These are phyloP conservation scores for Fusarium nurragi DNA, from an alignment of 2,329 filamentous ascomycete genomes.

Conservation along the genomic window DNA sequence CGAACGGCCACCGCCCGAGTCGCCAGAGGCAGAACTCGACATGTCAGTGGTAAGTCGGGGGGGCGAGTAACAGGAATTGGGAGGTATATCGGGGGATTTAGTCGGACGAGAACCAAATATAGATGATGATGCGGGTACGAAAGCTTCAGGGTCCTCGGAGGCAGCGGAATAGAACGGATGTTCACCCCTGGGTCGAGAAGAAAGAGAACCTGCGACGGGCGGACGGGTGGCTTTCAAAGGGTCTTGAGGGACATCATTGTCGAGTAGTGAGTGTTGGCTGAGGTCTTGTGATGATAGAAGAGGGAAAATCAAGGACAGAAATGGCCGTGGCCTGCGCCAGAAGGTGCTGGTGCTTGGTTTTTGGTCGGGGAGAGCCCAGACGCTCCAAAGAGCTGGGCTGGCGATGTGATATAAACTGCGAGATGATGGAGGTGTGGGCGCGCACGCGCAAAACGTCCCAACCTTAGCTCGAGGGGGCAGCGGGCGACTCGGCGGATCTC, in stretches of 20 bases:
- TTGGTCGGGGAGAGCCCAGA: slow-evolving; percentile 38
- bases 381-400: slow-evolving; percentile 43
- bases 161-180: slow-evolving; percentile 39
- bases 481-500: slow-evolving; percentile 41
- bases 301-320: slow-evolving; percentile 20
- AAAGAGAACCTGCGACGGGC: slow-evolving; percentile 43
- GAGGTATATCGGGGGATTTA: slow-evolving; percentile 24
- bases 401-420: slow-evolving; percentile 43
- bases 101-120: slow-evolving; percentile 23
- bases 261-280: slow-evolving; percentile 19
- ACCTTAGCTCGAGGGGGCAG: slow-evolving; percentile 40
- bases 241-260: slow-evolving; percentile 43
- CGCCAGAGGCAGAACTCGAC: slow-evolving; percentile 51
- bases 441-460: slow-evolving; percentile 43
- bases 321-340: slow-evolving; percentile 33
- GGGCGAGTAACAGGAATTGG: slow-evolving; percentile 31
- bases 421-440: slow-evolving; percentile 45
- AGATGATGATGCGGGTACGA: slow-evolving; percentile 22
- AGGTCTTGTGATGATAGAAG: slow-evolving; percentile 3
- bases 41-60: slow-evolving; percentile 42
- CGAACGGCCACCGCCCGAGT: slow-evolving; percentile 56
- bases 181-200: slow-evolving; percentile 41
- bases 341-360: slow-evolving; percentile 38
- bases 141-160: slow-evolving; percentile 32
- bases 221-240: slow-evolving; percentile 40